These are phyloP conservation scores for Plantago rigida DNA, from an alignment of 305 asterid genomes.

Conservation along the genomic window DNA sequence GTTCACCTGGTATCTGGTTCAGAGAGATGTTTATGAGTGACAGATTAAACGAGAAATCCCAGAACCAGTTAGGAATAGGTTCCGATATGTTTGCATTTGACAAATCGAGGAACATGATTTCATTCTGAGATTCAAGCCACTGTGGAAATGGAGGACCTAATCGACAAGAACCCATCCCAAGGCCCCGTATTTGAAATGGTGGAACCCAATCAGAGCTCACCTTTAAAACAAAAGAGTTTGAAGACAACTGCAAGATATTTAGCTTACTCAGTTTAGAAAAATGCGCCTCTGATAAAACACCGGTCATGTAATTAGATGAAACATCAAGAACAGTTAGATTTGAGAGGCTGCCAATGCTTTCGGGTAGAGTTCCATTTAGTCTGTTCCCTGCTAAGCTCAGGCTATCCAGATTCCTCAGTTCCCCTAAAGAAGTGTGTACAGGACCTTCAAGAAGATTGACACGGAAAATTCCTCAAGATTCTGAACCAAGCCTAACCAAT, in stretches of 20 bases:
- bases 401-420: conserved; percentile 23
- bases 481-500: conserved; percentile 34
- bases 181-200: conserved; percentile 40
- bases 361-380: conserved; percentile 36
- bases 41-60: conserved; percentile 43
- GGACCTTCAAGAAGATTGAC: conserved; percentile 38
- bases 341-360: conserved; percentile 32
- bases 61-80: conserved; percentile 44
- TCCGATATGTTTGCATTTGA: conserved; percentile 48
- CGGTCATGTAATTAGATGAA: conserved; percentile 33
- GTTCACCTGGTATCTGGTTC: conserved; percentile 36
- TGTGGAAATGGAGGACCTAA: conserved; percentile 44
- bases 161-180: conserved; percentile 37
- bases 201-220: conserved; percentile 43
- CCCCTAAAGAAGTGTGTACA: conserved; percentile 38
- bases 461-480: conserved; percentile 34
- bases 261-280: conserved; percentile 32
- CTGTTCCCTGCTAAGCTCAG: conserved; percentile 31
- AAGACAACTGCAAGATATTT: conserved; percentile 30
- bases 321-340: conserved; percentile 31
- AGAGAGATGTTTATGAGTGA: conserved; percentile 38
- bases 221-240: conserved; percentile 34
- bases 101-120: conserved; percentile 37
- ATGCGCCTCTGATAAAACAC: conserved; percentile 34
- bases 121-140: conserved; percentile 47